phyloP scores from a whole-genome alignment of 345 rosid species.

The Acer negundo region DNA sequence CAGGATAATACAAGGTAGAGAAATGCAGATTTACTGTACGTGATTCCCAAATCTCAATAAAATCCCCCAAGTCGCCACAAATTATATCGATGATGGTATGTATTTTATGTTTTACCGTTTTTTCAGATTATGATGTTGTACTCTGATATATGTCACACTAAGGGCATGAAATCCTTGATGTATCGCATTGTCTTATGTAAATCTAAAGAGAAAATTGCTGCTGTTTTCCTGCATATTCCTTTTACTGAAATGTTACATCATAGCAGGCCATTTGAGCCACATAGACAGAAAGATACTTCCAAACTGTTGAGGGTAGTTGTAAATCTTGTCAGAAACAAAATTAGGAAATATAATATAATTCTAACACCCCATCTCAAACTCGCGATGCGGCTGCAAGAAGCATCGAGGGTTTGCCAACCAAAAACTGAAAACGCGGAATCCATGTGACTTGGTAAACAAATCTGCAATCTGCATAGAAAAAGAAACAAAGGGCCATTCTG shows the following conservation, averaged over 20 bases:
- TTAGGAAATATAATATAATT: too few relatives aligned
- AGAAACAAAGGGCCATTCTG: too few relatives aligned
- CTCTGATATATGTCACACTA: slow-evolving; percentile 21
- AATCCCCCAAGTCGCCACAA: background rate
- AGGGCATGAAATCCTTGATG: background rate
- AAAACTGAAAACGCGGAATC: too few relatives aligned
- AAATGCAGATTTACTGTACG: slow-evolving; percentile 18
- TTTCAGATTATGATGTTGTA: slow-evolving; percentile 4
- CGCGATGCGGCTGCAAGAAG: too few relatives aligned
- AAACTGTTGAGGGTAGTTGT: background rate
- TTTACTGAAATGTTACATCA: slow-evolving; percentile 7
- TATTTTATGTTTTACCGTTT: slow-evolving; percentile 24
- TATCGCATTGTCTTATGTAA: slow-evolving; percentile 1
- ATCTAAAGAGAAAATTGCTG: slow-evolving; percentile 12
- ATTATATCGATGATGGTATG: slow-evolving; percentile 18
- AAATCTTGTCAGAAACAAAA: background rate
- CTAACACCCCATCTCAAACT: too few relatives aligned
- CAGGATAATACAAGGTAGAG: background rate
- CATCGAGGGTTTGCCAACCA: too few relatives aligned
- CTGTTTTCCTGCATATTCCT: slow-evolving; percentile 1
- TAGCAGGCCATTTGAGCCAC: slow-evolving; percentile 28
- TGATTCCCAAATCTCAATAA: slow-evolving; percentile 16
- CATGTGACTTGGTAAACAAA: too few relatives aligned
- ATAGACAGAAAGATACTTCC: slow-evolving; percentile 18
- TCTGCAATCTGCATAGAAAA: too few relatives aligned